Percentiles rank a stretch among this genome's conserved stretches.
phyloP scores from a whole-genome alignment of 495 filamentous ascomycete genomes.

The Friedmanniomyces simplex region DNA sequence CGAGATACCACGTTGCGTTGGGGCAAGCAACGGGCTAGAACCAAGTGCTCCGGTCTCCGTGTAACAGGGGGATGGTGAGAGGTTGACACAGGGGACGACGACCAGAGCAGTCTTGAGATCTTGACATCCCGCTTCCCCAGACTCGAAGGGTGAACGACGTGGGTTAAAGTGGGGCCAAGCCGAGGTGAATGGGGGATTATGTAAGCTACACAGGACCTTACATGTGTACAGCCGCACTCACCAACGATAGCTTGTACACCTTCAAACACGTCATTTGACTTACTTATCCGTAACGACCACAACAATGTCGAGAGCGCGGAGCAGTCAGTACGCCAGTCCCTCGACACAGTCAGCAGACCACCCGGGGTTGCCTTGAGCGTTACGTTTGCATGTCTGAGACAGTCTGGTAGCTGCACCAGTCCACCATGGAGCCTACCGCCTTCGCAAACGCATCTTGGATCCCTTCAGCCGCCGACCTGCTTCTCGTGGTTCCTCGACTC shows the following conservation, averaged over 20 bases:
- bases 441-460: conserved; percentile 19
- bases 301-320: too few species aligned
- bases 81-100: too few species aligned
- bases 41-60: neutral
- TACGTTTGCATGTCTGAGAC: conserved; percentile 1
- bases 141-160: neutral
- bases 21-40: neutral
- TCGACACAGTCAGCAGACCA: too few species aligned
- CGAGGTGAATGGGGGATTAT: neutral
- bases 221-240: too few species aligned
- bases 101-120: too few species aligned
- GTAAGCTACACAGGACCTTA: too few species aligned
- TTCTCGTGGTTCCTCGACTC: conserved; percentile 46
- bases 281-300: too few species aligned
- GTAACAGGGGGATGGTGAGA: neutral
- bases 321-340: too few species aligned
- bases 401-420: neutral
- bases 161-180: neutral
- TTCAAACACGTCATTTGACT: too few species aligned
- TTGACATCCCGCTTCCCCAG: too few species aligned
- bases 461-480: conserved; percentile 23
- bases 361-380: neutral
- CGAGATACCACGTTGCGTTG: neutral
- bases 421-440: conserved; percentile 5
- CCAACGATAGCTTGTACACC: too few species aligned